Conservation (phyloP, 306 rosid species). For the Vigna trinervia region DNA sequence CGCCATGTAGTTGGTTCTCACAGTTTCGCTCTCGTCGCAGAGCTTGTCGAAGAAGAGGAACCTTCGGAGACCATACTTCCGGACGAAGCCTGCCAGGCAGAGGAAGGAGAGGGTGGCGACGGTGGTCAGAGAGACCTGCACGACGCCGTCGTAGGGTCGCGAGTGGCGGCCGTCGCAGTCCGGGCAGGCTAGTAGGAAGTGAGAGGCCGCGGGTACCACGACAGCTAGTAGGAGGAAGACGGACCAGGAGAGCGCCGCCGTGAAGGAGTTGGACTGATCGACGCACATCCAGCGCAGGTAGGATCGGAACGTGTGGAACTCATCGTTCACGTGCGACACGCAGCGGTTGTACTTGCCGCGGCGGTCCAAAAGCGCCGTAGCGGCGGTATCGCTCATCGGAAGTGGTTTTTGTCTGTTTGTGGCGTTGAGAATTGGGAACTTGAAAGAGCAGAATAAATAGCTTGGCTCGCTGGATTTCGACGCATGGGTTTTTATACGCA, state of each 20-base stretch:
- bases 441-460: background rate
- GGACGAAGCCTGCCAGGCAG: constrained; percentile 68
- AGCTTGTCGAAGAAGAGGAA: constrained; percentile 88
- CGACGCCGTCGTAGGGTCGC: constrained; percentile 70
- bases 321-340: constrained; percentile 67
- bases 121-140: constrained; percentile 76
- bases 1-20: constrained; percentile 65
- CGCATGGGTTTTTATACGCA: background rate
- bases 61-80: constrained; percentile 66
- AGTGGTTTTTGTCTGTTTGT: background rate
- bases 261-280: constrained; percentile 73
- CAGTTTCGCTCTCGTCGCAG: constrained; percentile 80
- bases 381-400: constrained; percentile 36
- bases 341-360: constrained; percentile 50
- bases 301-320: constrained; percentile 71
- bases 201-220: constrained; percentile 68
- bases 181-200: constrained; percentile 68
- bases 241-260: constrained; percentile 72
- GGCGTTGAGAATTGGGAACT: background rate
- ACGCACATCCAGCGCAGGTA: constrained; percentile 93
- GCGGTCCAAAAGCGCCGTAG: constrained; percentile 42
- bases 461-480: too few relatives aligned
- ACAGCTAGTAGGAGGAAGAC: constrained; percentile 66
- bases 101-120: constrained; percentile 73
- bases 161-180: constrained; percentile 70